A percentile compares a stretch with the other conserved stretches of the same genome.
Evolutionary conservation across 768 basidiomycete species (phyloP).

Genomic region (Russula ochroleuca): DNA sequence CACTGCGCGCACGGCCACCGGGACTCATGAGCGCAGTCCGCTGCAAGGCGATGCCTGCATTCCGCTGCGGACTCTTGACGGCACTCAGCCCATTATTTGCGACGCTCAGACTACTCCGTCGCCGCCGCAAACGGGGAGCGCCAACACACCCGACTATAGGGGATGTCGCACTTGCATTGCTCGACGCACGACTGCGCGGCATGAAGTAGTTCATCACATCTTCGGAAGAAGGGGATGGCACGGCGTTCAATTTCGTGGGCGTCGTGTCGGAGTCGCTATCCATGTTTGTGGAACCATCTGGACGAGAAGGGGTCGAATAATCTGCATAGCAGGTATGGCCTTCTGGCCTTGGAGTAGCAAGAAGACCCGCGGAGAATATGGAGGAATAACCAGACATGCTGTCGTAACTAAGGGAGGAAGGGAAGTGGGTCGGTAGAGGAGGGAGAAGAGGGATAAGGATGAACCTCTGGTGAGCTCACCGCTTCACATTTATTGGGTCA

Average conservation of each 20-base stretch:
- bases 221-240: constrained; percentile 30
- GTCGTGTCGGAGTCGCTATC: constrained; percentile 39
- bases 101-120: constrained; percentile 60
- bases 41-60: constrained; percentile 47
- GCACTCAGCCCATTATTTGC: constrained; percentile 50
- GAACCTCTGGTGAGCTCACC: neutral
- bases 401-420: neutral
- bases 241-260: constrained; percentile 33
- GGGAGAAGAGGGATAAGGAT: neutral
- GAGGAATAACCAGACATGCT: constrained; percentile 51
- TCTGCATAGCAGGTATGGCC: constrained; percentile 23
- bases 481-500: constrained; percentile 15
- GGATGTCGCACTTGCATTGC: constrained; percentile 27
- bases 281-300: constrained; percentile 32
- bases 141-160: constrained; percentile 12
- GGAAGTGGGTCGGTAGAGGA: neutral
- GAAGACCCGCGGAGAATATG: constrained; percentile 67
- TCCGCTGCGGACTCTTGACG: constrained; percentile 55
- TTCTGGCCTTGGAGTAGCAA: constrained; percentile 42
- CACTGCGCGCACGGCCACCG: constrained; percentile 18
- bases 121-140: constrained; percentile 48
- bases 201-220: constrained; percentile 31
- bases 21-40: constrained; percentile 44
- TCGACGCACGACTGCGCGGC: constrained; percentile 32
- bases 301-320: constrained; percentile 26